Base-by-base conservation (phyloP, 306 rosid genomes). In the Glycine tomentella region DNA sequence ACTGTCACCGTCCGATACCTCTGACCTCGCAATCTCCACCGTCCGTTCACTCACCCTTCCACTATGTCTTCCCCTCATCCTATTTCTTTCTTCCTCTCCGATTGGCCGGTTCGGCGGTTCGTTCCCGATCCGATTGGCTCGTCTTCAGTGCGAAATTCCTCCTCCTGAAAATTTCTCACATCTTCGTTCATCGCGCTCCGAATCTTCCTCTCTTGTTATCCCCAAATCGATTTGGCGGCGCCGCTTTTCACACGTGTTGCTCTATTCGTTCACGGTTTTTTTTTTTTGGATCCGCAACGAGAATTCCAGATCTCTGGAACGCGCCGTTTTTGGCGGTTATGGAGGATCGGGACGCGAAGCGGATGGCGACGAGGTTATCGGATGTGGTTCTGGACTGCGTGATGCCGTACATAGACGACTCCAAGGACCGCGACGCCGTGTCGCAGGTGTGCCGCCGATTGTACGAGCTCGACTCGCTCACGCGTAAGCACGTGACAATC, bases 401-500 rank as follows among this genome's bases (percentile, higher is more conserved):
- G 65, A 87, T 95, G 91, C 91, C 94, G 80, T 93, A 90, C 87
- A 90, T 95, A 51, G 78, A 88, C 64, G 97, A 93, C 87, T 82
- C 98, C 0, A 90, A 82, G 76, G 99, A 93, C 86, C 85, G 98
- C 5, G 93, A 88, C 77, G 97, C 98, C 2, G 84, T 90, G 3
- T 95, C 99, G 6, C 92, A 85, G 17, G 99, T 95, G 16, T 93
- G 99, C 87, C 78, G 80, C 72, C 89, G 93, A 46, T 95, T 97
- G 99, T 89, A 90, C 81, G 97, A 95, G 71, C 88, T 95, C 0
- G 99, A 95, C 81, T 92, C 93, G 42, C 89, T 82, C 34, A 93
- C 99, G 25, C 86, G 99, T n/a, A 93, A 93, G 88, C 99, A 95
- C 72, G 92, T 95, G 31, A 95, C 99, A 4, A 92, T 95, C 57